Base-by-base conservation (phyloP, 2,329 filamentous ascomycete species). In the Penicillium sp. region DNA sequence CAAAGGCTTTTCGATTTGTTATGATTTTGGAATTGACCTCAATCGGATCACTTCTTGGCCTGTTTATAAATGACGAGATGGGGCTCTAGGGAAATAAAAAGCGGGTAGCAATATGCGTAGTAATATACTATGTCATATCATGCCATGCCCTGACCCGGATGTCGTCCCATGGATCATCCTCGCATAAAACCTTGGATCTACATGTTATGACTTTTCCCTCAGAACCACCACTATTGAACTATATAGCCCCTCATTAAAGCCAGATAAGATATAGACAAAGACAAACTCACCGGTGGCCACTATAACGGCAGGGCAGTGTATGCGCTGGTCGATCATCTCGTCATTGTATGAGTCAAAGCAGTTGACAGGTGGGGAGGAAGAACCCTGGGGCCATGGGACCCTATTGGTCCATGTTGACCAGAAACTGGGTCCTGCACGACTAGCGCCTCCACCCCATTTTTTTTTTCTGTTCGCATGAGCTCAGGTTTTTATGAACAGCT, bases 311-410 rank as follows among this genome's bases (percentile, higher is more conserved):
- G 31, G 31, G 14, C 4, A 33, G 5, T 33, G 5, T 33, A 47
- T 46, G 44, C 44, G 26, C 5, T 46, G 25, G 25, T 31, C 25
- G 35, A 52, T 52, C 33, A 51, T 29, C 33, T 51, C 23, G 49
- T 51, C 49, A 53, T 53, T 39, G 8, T 42, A 42, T 42, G 51
- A 58, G 54, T 60, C 55, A 61, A 55, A n/a, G 47, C 47, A 45
- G 45, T 60, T 61, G 63, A 63, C 62, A 62, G 62, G 62, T 65
- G 63, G 62, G 57, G 55, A 50, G 49, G 31, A 48, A 42, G 27
- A 59, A 29, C 53, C 21, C 21, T n/a, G 26, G 31, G 23, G n/a
- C 35, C 19, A 39, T 25, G 27, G 10, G 21, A 31, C 44, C 37
- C 51, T 29, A 65, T 65, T 64, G 61, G 61, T 21, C 26, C 23